These are phyloP conservation scores for Hsuehochloa calcarea DNA, from an alignment of 176 grass and related monocot species.

Conservation along the genomic window DNA sequence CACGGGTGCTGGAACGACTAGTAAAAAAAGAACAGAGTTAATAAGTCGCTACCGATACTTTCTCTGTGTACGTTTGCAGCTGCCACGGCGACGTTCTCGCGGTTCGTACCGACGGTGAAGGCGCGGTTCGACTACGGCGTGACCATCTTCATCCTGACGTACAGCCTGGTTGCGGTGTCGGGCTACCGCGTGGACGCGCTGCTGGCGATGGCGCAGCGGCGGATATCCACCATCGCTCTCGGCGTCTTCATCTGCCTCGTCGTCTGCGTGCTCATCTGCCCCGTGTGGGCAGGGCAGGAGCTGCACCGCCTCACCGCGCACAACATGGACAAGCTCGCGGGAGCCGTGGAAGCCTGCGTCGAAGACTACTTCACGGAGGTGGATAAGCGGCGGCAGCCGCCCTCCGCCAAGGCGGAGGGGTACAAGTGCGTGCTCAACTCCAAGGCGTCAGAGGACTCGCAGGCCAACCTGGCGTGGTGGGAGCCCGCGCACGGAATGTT, in stretches of 20 bases:
- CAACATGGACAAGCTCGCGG: conserved; percentile 74
- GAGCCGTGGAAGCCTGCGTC: conserved; percentile 54
- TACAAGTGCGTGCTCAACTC: conserved; percentile 70
- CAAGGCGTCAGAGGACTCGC: conserved; percentile 64
- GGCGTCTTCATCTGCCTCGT: conserved; percentile 57
- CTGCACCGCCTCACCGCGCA: conserved; percentile 54
- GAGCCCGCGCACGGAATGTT: conserved; percentile 61
- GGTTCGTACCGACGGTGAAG: conserved; percentile 72
- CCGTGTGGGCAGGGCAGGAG: conserved; percentile 70
- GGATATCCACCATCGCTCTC: conserved; percentile 57
- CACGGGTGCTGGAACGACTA: no score
- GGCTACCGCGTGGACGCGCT: conserved; percentile 68
- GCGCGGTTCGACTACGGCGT: conserved; percentile 70
- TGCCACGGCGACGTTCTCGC: conserved; percentile 61
- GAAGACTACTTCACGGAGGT: conserved; percentile 46
- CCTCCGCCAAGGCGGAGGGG: conserved; percentile 36
- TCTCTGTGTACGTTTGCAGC: conserved; percentile 27
- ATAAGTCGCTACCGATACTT: not conserved
- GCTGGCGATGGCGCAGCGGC: conserved; percentile 38
- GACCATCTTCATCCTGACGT: conserved; percentile 83
- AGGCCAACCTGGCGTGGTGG: conserved; percentile 74
- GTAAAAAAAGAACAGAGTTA: no score
- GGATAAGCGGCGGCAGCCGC: not conserved
- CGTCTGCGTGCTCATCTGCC: conserved; percentile 54
- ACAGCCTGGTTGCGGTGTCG: conserved; percentile 66